Evolutionary conservation across 768 basidiomycete genomes (phyloP).

Genomic region (Mycena floridula): DNA sequence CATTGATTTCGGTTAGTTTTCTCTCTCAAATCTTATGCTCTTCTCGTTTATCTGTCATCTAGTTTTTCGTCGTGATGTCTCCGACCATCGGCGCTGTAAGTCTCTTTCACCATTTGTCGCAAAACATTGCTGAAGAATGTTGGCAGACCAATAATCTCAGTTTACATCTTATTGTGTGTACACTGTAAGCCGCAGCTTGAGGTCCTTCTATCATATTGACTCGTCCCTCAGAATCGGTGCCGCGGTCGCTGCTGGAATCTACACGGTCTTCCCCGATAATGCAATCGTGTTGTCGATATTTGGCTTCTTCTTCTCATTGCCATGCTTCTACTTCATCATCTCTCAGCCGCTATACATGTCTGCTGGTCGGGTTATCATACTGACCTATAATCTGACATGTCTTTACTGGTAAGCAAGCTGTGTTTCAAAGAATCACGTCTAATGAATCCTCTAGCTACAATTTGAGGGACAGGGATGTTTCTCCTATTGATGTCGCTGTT

Average conservation of each 20-base stretch:
- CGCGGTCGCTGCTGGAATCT: conserved; percentile 63
- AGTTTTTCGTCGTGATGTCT: conserved; percentile 90
- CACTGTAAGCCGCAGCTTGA: conserved; percentile 64
- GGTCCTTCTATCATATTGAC: conserved; percentile 5
- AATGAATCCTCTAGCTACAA: conserved; percentile 59
- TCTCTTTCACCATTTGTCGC: conserved; percentile 9
- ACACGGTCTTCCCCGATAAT: conserved; percentile 71
- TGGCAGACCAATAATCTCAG: conserved; percentile 79
- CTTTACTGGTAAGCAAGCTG: conserved; percentile 48
- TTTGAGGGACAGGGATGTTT: conserved; percentile 51
- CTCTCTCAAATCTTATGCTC: background rate
- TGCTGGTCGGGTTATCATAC: conserved; percentile 71
- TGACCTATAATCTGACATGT: conserved; percentile 89
- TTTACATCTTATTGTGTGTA: conserved; percentile 79
- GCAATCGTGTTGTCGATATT: conserved; percentile 70
- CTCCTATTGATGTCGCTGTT: conserved; percentile 64
- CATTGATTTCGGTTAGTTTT: conserved; percentile 74
- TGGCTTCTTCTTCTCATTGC: conserved; percentile 86
- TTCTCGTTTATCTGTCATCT: conserved; percentile 5
- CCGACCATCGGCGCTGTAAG: conserved; percentile 81
- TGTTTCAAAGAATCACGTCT: conserved; percentile 13
- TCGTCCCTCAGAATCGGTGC: conserved; percentile 61
- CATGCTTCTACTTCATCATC: conserved; percentile 90
- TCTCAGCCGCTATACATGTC: conserved; percentile 70
- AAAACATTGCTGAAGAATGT: background rate